A percentile compares a stretch with the other conserved stretches of the same genome.
phyloP scores from a whole-genome alignment of 257 asterid genomes.

The Nicotiana paniculata region DNA sequence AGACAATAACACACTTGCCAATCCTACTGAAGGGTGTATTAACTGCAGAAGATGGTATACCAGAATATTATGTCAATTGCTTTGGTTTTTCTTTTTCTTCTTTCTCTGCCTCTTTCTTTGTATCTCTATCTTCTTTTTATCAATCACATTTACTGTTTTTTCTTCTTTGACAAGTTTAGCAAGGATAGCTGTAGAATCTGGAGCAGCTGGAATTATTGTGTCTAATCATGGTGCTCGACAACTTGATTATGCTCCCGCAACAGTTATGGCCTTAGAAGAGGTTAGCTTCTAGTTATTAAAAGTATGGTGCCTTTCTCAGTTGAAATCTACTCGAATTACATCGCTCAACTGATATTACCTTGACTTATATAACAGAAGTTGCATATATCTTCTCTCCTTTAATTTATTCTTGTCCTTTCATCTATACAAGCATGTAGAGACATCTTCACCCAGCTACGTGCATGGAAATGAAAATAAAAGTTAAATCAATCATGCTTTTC shows the following conservation, averaged over 20 bases:
- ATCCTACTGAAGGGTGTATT: slow-evolving; percentile 75
- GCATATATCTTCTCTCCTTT: neutral
- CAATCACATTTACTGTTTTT: neutral
- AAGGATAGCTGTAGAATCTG: slow-evolving; percentile 48
- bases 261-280: slow-evolving; percentile 70
- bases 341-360: neutral
- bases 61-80: neutral
- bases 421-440: neutral
- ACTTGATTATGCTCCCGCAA: slow-evolving; percentile 73
- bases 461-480: neutral
- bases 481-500: neutral
- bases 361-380: neutral
- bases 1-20: slow-evolving; percentile 60
- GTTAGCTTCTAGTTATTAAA: slow-evolving; percentile 17
- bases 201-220: slow-evolving; percentile 74
- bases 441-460: neutral
- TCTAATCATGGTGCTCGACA: slow-evolving; percentile 90
- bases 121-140: neutral
- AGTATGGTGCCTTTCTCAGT: neutral
- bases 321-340: neutral
- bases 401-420: neutral
- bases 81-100: neutral
- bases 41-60: slow-evolving; percentile 77
- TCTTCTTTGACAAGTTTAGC: slow-evolving; percentile 29
- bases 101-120: no score